Percentiles rank a stretch among this genome's conserved stretches.
Evolutionary conservation across 1,284 basidiomycete species (phyloP).

Genomic region (Cutaneotrichosporon cavernicola): DNA sequence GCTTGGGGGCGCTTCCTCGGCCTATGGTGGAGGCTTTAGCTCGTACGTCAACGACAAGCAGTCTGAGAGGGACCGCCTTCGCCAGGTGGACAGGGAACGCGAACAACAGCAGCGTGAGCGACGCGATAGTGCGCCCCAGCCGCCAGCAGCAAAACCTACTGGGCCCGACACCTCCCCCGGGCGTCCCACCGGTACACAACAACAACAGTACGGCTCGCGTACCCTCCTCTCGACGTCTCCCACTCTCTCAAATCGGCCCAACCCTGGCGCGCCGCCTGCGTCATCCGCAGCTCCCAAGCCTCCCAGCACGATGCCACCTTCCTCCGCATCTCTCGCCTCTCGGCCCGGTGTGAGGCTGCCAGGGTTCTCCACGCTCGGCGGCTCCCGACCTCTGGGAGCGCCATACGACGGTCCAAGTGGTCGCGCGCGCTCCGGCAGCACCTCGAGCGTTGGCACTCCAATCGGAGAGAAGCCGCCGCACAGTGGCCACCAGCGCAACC

Average conservation of each 20-base stretch:
- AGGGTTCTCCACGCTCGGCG: conserved; percentile 18
- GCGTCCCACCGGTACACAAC: conserved; percentile 4
- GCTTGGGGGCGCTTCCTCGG: background rate
- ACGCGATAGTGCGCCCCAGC: conserved; percentile 8
- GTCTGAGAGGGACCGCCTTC: conserved; percentile 22
- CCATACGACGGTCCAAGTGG: conserved; percentile 14
- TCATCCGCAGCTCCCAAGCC: conserved; percentile 13
- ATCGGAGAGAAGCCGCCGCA: conserved; percentile 10
- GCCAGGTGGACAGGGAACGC: conserved; percentile 25
- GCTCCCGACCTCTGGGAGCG: conserved; percentile 16
- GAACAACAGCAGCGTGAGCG: conserved; percentile 20
- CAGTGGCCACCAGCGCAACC: conserved; percentile 20
- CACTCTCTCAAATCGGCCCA: conserved; percentile 19
- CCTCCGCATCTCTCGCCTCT: conserved; percentile 7
- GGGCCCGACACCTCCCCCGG: conserved; percentile 18
- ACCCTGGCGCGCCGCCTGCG: conserved; percentile 1
- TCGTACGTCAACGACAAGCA: conserved; percentile 23
- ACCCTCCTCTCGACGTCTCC: conserved; percentile 22
- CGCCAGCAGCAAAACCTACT: conserved; percentile 7
- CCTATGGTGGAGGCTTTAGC: conserved; percentile 4
- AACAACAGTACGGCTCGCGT: background rate
- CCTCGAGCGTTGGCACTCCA: conserved; percentile 13
- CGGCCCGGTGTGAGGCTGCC: conserved; percentile 16
- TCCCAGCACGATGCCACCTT: conserved; percentile 4
- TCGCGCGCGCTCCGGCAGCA: conserved; percentile 18